Base-by-base conservation (phyloP, 352 stramenopile genomes). In the Pythium scleroteichum region DNA sequence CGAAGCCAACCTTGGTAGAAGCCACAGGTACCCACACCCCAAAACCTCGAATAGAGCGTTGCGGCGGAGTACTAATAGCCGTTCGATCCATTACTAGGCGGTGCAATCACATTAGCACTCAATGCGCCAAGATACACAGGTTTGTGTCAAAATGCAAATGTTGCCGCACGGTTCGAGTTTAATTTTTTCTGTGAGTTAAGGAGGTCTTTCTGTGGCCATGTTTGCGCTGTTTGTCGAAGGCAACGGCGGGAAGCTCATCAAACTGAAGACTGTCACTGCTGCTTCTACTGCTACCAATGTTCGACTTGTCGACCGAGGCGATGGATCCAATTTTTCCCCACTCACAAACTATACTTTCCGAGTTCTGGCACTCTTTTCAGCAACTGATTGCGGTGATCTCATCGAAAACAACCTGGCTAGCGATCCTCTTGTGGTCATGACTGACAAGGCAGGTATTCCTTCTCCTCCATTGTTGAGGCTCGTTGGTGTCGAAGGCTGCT, bases 341-440 rank as follows among this genome's bases (percentile, higher is more conserved):
- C 16, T 23, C 0, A 83, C 69, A 1, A 63, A 24, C 16, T 88
- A 85, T 40, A 73, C 51, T 0, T 69, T 88, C 23, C 79, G 83
- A 60, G 64, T 45, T 0, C 48, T 88, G 7, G 75, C 79, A 8
- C 47, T 88, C 13, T 66, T 79, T 50, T 64, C 62, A 16, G 73
- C 71, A 17, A 61, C 38, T 3, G 64, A 71, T 4, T 88, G 79
- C 35, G 69, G 80, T 41, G 65, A 69, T 49, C 52, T 79, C 9
- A 59, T 52, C 1, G 52, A 56, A 0, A 62, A 35, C 16, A 56
- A 49, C 0, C 60, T 78, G 7, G 66, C 66, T 24, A 87, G 79
- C 41, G 69, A 82, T 7, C 29, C 24, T 1, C 29, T 84, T 0
- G 22, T 29, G 16, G 62, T 61, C 5, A 69, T 53, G 38, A 87